A percentile compares a stretch with the other conserved stretches of the same genome.
phyloP scores from a whole-genome alignment of 2,329 filamentous ascomycete species.

The Mariannaea sp. region DNA sequence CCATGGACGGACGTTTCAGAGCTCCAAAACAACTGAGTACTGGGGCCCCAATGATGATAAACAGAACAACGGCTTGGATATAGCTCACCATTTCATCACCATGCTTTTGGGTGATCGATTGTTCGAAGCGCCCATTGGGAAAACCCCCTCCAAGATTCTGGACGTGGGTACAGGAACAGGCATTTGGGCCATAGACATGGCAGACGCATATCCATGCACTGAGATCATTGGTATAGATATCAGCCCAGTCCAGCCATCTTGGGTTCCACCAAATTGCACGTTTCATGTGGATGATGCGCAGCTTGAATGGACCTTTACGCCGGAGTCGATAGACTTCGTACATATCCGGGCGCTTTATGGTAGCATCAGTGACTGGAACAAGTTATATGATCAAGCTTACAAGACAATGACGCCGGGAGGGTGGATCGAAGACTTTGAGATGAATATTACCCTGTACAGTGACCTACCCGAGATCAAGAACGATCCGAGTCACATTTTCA shows the following conservation, averaged over 20 bases:
- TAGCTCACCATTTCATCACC: constrained; percentile 6
- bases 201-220: background rate
- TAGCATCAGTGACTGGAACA: constrained; percentile 10
- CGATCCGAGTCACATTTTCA: constrained; percentile 26
- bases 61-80: constrained; percentile 6
- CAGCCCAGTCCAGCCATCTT: background rate
- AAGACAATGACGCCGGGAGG: constrained; percentile 13
- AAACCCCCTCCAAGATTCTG: constrained; percentile 1
- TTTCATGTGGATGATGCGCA: constrained; percentile 13
- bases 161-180: constrained; percentile 14
- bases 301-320: constrained; percentile 2
- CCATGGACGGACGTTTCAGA: constrained; percentile 8
- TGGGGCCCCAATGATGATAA: constrained; percentile 10
- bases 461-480: constrained; percentile 21
- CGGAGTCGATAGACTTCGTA: constrained; percentile 5
- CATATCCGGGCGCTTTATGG: constrained; percentile 12
- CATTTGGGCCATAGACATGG: constrained; percentile 13
- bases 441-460: constrained; percentile 27
- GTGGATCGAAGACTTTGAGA: constrained; percentile 28
- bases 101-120: background rate
- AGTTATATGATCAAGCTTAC: constrained; percentile 11
- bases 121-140: constrained; percentile 3
- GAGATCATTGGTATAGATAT: constrained; percentile 8
- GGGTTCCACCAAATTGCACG: constrained; percentile 7
- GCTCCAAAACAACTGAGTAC: constrained; percentile 4